Evolutionary conservation across 2,329 filamentous ascomycete species (phyloP).

Genomic region (Apiospora phragmitis): DNA sequence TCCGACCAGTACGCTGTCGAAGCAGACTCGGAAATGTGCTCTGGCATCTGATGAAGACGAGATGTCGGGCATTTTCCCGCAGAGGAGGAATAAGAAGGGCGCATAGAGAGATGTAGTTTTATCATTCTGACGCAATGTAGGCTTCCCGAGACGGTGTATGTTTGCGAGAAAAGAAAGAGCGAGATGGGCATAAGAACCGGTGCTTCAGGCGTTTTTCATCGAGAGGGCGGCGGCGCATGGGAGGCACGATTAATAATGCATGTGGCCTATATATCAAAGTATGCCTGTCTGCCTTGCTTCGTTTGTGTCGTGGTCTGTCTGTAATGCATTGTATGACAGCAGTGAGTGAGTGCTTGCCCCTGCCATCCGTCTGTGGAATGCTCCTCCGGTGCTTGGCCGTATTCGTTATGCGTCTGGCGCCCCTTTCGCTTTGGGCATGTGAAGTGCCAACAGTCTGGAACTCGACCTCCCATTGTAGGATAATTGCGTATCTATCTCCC

Average conservation of each 20-base stretch:
- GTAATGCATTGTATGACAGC: not conserved
- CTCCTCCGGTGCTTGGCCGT: no score
- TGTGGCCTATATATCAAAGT: not conserved
- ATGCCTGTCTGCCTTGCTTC: not conserved
- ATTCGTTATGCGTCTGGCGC: not conserved
- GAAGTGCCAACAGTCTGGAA: no score
- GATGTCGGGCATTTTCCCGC: not conserved
- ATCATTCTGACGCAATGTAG: slow-evolving; percentile 1
- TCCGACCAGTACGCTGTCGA: not conserved
- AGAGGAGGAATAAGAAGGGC: not conserved
- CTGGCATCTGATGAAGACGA: not conserved
- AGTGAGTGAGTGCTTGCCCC: no score
- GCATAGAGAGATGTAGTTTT: not conserved
- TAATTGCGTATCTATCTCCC: no score
- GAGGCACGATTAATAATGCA: slow-evolving; percentile 5
- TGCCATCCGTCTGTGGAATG: no score
- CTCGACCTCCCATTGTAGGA: no score
- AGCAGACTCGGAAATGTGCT: not conserved
- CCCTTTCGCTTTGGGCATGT: not conserved
- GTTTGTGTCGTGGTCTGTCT: not conserved
- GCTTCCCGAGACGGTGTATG: not conserved
- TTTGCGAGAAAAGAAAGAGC: not conserved
- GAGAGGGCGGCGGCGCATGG: not conserved
- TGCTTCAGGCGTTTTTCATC: not conserved
- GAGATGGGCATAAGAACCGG: slow-evolving; percentile 1